Percentiles rank a stretch among this genome's conserved stretches.
Evolutionary conservation across 495 filamentous ascomycete genomes (phyloP).

Genomic region (Cladorrhinum samala): DNA sequence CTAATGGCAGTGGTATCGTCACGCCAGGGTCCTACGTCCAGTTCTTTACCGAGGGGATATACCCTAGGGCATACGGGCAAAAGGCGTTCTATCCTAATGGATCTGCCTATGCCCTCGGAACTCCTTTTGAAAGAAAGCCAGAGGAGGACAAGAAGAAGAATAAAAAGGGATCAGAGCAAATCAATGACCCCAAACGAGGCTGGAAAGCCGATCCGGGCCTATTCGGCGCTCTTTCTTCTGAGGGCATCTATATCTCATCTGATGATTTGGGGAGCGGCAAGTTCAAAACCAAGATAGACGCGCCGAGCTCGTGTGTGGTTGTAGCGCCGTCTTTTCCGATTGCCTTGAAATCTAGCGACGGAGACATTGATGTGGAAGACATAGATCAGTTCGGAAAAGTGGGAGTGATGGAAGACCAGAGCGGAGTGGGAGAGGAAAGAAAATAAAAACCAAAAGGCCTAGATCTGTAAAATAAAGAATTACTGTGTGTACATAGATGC

Average conservation of each 20-base stretch:
- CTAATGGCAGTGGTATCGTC: conserved; percentile 28
- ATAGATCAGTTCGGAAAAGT: not conserved
- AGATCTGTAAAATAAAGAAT: not conserved
- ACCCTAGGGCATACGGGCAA: not conserved
- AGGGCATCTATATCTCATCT: conserved; percentile 33
- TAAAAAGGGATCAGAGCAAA: too few species aligned
- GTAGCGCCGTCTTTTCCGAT: not conserved
- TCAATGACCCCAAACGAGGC: too few species aligned
- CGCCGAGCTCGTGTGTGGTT: conserved; percentile 25
- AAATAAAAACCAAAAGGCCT: not conserved
- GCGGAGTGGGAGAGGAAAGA: not conserved
- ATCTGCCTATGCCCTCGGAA: conserved; percentile 9
- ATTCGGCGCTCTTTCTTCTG: conserved; percentile 37
- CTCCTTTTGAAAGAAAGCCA: not conserved
- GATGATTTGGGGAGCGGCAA: not conserved
- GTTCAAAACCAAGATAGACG: conserved; percentile 36
- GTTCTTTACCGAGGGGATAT: conserved; percentile 38
- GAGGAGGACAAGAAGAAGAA: not conserved
- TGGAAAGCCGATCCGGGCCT: conserved; percentile 8
- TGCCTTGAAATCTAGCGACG: not conserved
- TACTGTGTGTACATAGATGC: too few species aligned
- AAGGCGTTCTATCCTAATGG: not conserved
- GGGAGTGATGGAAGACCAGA: not conserved
- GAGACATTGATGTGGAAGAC: not conserved
- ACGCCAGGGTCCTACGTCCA: conserved; percentile 42